Percentiles rank a stretch among this genome's conserved stretches.
These are phyloP conservation scores for Chloridella minuta DNA, from an alignment of 352 stramenopile genomes.

Conservation along the genomic window DNA sequence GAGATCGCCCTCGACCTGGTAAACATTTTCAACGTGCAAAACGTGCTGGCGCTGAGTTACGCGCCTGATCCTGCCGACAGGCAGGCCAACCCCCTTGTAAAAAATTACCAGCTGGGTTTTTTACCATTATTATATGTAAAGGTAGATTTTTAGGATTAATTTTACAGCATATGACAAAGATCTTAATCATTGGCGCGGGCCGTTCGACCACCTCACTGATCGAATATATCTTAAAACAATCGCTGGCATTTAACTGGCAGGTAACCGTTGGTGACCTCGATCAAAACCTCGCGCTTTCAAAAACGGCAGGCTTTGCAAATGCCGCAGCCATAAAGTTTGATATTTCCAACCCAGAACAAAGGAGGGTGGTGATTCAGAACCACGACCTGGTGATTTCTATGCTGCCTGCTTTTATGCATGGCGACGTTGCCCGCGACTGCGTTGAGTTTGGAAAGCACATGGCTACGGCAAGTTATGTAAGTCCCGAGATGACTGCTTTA, in stretches of 20 bases:
- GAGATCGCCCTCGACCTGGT: too few species aligned
- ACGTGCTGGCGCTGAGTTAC: too few species aligned
- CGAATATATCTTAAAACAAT: neutral
- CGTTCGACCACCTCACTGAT: neutral
- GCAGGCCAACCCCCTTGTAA: too few species aligned
- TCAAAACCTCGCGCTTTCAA: neutral
- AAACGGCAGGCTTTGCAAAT: neutral
- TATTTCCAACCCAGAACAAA: neutral
- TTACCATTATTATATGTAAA: too few species aligned
- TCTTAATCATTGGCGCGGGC: neutral
- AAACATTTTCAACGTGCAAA: too few species aligned
- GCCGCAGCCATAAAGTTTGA: neutral
- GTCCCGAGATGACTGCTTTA: slow-evolving; percentile 49
- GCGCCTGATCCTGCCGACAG: too few species aligned
- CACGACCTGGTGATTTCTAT: slow-evolving; percentile 64
- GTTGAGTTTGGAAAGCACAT: slow-evolving; percentile 44
- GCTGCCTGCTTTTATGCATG: slow-evolving; percentile 61
- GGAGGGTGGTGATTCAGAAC: neutral
- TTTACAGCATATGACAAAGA: neutral
- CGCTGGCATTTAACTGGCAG: neutral
- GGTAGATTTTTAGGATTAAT: neutral
- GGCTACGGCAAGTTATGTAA: slow-evolving; percentile 74
- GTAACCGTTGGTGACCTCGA: neutral
- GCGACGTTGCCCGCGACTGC: slow-evolving; percentile 41
- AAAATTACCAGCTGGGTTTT: too few species aligned